Evolutionary conservation across 176 grass and related monocot species (phyloP), one percentile per base, ranked within the genome.

Genomic region (Avena sativa): DNA sequence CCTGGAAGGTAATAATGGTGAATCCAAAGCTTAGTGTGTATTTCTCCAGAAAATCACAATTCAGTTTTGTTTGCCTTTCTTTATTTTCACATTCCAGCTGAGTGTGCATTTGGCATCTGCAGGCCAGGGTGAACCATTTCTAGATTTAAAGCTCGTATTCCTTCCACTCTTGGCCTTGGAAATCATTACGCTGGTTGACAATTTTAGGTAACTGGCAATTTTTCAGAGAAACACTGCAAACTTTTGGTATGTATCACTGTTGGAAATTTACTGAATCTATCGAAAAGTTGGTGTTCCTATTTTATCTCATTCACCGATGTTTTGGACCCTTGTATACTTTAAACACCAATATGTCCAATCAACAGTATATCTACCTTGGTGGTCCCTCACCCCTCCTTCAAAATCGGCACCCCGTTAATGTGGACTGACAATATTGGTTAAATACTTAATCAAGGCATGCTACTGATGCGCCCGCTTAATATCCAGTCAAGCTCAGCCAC

Each of bases 161-260:
- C 91, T 95, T 91, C 93, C 93, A 28, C 85, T 95, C 47, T 61
- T 95, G 68, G 91, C 87, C 65, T 89, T 95, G 63, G 91, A 95
- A 91, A 83, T 91, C 51, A 91, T 87, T 75, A 93, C 61, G 5
- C 79, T 95, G 50, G 78, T 93, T 60, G 87, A 93, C 81, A 95
- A 93, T 72, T 93, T 95, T 85, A 89, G 91, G 93, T 92, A 74
- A 80, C 64, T 10, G 23, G 60, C 60, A 28, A 69, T 72, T 34
- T 26, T 52, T 21, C 5, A 49, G 9, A 34, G 49, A 17, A 69
- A 84, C 48, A 74, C 13, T 74, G 53, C 9, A 74, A 72, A 17
- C 13, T 79, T 74, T 49, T 58, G 48, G 44, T 43, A 68, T 65
- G 10, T 8, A 48, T 66, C 21, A 49, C 30, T 56, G 21, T 79